These are phyloP conservation scores for Rhynchospora pubera DNA, from an alignment of 176 grass and related monocot genomes.

Conservation along the genomic window DNA sequence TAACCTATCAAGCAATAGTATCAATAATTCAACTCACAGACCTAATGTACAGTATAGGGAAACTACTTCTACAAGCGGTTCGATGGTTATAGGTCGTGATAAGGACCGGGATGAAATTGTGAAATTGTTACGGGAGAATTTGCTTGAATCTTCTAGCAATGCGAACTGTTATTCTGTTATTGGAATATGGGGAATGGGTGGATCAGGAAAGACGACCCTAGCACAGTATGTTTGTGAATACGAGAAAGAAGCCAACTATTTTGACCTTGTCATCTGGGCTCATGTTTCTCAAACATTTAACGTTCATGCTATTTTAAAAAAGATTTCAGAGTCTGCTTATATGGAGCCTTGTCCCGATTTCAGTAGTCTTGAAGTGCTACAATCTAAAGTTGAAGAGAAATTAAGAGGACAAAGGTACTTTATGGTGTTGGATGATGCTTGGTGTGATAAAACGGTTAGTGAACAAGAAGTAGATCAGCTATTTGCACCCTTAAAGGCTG, in stretches of 20 bases:
- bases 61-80: not conserved
- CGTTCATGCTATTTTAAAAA: not conserved
- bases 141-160: not conserved
- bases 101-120: not conserved
- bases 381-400: not conserved
- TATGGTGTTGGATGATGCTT: constrained; percentile 3
- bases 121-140: not conserved
- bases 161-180: constrained; percentile 20
- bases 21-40: not conserved
- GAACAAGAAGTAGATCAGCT: not conserved
- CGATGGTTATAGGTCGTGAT: constrained; percentile 14
- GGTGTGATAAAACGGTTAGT: not conserved
- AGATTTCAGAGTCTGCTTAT: constrained; percentile 10
- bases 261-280: constrained; percentile 21
- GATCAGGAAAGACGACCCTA: constrained; percentile 36
- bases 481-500: not conserved
- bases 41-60: not conserved
- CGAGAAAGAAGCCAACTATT: not conserved
- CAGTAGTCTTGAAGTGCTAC: not conserved
- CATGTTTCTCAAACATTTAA: not conserved
- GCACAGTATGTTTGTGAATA: constrained; percentile 25
- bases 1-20: not conserved
- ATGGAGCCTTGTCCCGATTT: not conserved
- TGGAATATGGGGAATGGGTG: constrained; percentile 25
- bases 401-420: not conserved